phyloP scores from a whole-genome alignment of 768 basidiomycete genomes.

The Calvatia gigantea region DNA sequence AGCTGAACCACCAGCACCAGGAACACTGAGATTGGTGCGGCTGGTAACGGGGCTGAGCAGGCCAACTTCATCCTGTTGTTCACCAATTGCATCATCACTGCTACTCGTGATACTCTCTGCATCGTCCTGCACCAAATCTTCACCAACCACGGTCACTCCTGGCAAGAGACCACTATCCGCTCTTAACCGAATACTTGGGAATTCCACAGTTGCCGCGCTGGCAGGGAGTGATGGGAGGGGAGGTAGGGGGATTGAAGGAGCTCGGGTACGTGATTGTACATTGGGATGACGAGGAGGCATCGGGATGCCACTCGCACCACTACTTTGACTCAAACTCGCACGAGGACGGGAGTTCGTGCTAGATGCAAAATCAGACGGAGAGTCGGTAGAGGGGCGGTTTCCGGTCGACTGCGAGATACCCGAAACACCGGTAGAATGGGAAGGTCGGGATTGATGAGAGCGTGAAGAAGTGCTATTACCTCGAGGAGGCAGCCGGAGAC shows the following conservation, averaged over 20 bases:
- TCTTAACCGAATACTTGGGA: constrained; percentile 8
- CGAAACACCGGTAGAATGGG: constrained; percentile 10
- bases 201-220: constrained; percentile 18
- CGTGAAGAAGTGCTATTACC: constrained; percentile 15
- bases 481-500: constrained; percentile 46
- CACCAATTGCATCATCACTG: constrained; percentile 3
- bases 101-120: constrained; percentile 6
- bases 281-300: constrained; percentile 41
- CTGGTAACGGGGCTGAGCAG: constrained; percentile 21
- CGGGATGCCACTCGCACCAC: constrained; percentile 29
- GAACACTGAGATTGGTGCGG: constrained; percentile 9
- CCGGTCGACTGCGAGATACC: constrained; percentile 59
- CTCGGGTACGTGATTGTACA: constrained; percentile 16
- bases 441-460: constrained; percentile 10
- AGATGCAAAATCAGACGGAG: constrained; percentile 16
- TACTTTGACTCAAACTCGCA: constrained; percentile 31
- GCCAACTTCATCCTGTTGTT: constrained; percentile 22
- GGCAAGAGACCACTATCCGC: constrained; percentile 16
- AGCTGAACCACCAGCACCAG: neutral
- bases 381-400: constrained; percentile 59
- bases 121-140: constrained; percentile 29
- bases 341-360: constrained; percentile 14
- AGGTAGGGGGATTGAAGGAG: constrained; percentile 29
- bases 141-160: constrained; percentile 14
- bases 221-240: constrained; percentile 9